Evolutionary conservation across 2,329 filamentous ascomycete species (phyloP).

Genomic region (Aspergillus clavatus): DNA sequence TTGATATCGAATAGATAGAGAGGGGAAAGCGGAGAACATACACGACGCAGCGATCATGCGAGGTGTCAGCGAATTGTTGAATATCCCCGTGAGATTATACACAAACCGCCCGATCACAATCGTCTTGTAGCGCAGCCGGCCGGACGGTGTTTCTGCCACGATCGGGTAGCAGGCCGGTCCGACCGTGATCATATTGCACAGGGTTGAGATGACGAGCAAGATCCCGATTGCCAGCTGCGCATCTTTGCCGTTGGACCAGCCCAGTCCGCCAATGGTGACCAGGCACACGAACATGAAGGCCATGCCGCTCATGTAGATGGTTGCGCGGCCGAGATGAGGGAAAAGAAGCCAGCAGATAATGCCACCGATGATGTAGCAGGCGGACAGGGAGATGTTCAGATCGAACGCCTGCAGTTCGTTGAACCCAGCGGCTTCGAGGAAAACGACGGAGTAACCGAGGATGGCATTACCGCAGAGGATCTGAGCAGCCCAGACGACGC

Average conservation of each 20-base stretch:
- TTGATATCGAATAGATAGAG: no score
- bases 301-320: constrained; percentile 40
- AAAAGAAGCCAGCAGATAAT: constrained; percentile 42
- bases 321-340: constrained; percentile 37
- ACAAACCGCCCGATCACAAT: constrained; percentile 45
- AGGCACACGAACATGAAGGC: constrained; percentile 39
- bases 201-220: constrained; percentile 49
- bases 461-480: constrained; percentile 37
- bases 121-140: constrained; percentile 45
- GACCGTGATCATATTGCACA: constrained; percentile 52
- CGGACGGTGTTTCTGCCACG: constrained; percentile 51
- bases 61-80: constrained; percentile 36
- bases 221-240: constrained; percentile 32
- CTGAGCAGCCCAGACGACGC: constrained; percentile 39
- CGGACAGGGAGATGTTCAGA: constrained; percentile 39
- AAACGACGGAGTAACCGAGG: constrained; percentile 36
- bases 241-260: constrained; percentile 18
- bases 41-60: constrained; percentile 23
- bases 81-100: constrained; percentile 48
- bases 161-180: constrained; percentile 52
- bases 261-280: constrained; percentile 32
- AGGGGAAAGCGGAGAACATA: constrained; percentile 8
- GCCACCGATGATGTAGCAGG: constrained; percentile 39
- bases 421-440: constrained; percentile 39
- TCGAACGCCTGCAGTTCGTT: constrained; percentile 35